Conservation (phyloP, 371 early-diverging fungal species). For the Amoeboaphelidium protococcarum region DNA sequence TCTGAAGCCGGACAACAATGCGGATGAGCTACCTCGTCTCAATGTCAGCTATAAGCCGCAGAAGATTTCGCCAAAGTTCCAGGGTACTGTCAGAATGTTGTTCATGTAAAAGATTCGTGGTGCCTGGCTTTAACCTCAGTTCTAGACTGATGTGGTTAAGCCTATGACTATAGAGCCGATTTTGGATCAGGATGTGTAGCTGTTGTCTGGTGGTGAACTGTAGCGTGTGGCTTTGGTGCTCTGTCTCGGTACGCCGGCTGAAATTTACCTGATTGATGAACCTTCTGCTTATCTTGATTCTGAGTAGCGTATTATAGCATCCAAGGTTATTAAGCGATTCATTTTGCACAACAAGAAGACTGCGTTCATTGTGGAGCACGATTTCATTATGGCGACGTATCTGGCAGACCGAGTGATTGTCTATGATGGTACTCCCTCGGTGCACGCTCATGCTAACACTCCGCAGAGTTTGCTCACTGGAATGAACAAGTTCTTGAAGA, state of each 20-base stretch:
- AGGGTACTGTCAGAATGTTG: conserved; percentile 82
- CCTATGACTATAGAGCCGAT: conserved; percentile 81
- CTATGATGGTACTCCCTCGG: conserved; percentile 81
- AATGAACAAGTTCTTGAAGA: conserved; percentile 94
- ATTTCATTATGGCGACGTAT: conserved; percentile 99
- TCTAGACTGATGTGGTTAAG: conserved; percentile 94
- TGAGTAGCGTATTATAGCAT: conserved; percentile 97
- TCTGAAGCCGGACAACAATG: conserved; percentile 49
- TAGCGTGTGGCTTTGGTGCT: conserved; percentile 97
- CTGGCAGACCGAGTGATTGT: conserved; percentile 97
- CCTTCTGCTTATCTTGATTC: conserved; percentile 99
- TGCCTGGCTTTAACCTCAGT: conserved; percentile 80
- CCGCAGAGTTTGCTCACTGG: conserved; percentile 83
- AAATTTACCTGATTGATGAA: conserved; percentile 98
- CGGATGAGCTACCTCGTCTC: conserved; percentile 48
- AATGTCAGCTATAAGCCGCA: conserved; percentile 95
- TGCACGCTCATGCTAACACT: conserved; percentile 50
- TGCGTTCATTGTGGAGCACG: conserved; percentile 99
- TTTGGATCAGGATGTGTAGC: conserved; percentile 71
- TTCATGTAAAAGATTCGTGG: conserved; percentile 78
- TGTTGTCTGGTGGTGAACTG: conserved; percentile 97
- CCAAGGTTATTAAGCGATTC: conserved; percentile 97
- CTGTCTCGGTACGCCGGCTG: conserved; percentile 84
- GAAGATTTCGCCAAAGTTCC: conserved; percentile 92
- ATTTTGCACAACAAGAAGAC: conserved; percentile 92